phyloP scores from a whole-genome alignment of 2,329 filamentous ascomycete genomes.

The Nigrospora oryzae region DNA sequence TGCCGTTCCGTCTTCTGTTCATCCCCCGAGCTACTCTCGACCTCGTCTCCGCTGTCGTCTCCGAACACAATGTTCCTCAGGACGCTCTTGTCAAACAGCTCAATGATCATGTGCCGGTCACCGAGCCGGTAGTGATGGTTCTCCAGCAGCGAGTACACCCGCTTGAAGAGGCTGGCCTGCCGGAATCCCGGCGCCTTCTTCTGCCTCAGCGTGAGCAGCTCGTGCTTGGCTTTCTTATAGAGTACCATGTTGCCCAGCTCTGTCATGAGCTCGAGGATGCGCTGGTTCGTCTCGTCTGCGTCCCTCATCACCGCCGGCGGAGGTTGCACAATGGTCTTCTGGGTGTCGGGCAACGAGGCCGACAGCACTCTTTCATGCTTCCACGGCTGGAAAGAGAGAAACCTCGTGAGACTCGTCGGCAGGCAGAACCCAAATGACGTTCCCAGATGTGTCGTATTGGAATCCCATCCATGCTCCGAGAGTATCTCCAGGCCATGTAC shows the following conservation, averaged over 20 bases:
- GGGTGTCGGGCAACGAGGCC: conserved; percentile 39
- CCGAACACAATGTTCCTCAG: conserved; percentile 77
- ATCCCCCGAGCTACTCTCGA: conserved; percentile 35
- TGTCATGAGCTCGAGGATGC: conserved; percentile 75
- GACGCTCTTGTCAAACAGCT: conserved; percentile 88
- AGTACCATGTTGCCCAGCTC: conserved; percentile 91
- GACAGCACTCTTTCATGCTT: conserved; percentile 38
- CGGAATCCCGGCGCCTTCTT: conserved; percentile 68
- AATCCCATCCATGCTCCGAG: conserved; percentile 85
- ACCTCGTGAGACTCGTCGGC: conserved; percentile 65
- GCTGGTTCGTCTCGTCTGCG: conserved; percentile 55
- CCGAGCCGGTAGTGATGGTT: conserved; percentile 82
- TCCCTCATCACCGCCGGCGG: conserved; percentile 48
- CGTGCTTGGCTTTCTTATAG: conserved; percentile 76
- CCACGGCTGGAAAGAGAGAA: conserved; percentile 66
- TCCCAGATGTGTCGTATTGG: conserved; percentile 75
- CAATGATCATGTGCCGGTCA: conserved; percentile 82
- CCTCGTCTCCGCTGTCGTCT: conserved; percentile 38
- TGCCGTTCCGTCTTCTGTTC: conserved; percentile 49
- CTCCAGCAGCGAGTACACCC: conserved; percentile 78
- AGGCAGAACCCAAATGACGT: conserved; percentile 82
- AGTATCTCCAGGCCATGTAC: conserved; percentile 88
- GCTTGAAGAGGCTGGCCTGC: conserved; percentile 70
- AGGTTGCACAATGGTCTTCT: conserved; percentile 41
- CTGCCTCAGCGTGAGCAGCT: conserved; percentile 70